A percentile compares a stretch with the other conserved stretches of the same genome.
phyloP scores from a whole-genome alignment of 768 basidiomycete species.

The Suillus brevipes region DNA sequence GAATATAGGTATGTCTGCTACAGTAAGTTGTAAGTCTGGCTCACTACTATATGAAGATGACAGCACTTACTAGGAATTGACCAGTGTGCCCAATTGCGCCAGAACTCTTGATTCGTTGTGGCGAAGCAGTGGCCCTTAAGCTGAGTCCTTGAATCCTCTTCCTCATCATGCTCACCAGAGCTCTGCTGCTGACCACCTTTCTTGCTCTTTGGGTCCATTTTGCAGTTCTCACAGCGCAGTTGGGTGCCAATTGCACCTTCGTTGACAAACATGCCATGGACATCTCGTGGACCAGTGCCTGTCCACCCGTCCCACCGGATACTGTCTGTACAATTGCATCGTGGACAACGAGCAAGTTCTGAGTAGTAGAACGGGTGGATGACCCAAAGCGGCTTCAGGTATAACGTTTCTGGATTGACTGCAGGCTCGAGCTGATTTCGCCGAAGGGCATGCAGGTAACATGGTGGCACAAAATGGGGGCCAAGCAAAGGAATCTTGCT shows the following conservation, averaged over 20 bases:
- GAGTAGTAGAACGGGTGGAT: conserved; percentile 13
- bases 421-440: neutral
- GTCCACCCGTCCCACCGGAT: conserved; percentile 13
- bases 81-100: conserved; percentile 21
- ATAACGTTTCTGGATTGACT: neutral
- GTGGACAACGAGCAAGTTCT: conserved; percentile 3
- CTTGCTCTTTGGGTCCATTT: neutral
- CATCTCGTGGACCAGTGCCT: neutral
- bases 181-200: neutral
- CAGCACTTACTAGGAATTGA: conserved; percentile 18
- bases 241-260: conserved; percentile 3
- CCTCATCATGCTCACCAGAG: too few relatives aligned
- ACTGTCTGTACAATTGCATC: neutral
- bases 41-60: too few relatives aligned
- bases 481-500: conserved; percentile 22
- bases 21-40: neutral
- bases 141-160: neutral
- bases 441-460: conserved; percentile 13
- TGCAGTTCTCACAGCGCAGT: neutral
- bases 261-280: conserved; percentile 8
- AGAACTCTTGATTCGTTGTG: conserved; percentile 22
- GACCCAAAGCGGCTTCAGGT: conserved; percentile 7
- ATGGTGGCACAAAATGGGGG: conserved; percentile 24
- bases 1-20: conserved; percentile 22
- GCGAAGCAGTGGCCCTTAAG: conserved; percentile 8